Evolutionary conservation across 2,329 filamentous ascomycete genomes (phyloP).

Genomic region (Colletotrichum trifolii): DNA sequence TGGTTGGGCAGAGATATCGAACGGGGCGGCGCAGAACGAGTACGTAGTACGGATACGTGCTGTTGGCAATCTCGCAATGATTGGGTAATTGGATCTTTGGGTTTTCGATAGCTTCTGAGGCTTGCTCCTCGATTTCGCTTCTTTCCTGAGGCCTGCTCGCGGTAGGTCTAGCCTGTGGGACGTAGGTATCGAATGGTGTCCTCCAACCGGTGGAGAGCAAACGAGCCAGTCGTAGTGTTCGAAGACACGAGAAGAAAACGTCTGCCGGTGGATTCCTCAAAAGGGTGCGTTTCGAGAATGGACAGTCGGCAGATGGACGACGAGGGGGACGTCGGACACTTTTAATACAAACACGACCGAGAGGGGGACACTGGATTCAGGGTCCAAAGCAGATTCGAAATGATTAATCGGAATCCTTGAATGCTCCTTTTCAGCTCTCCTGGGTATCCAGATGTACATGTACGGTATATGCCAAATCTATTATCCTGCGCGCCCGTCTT

Average conservation of each 20-base stretch:
- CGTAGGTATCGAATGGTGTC: neutral
- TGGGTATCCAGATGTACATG: neutral
- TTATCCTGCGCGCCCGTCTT: neutral
- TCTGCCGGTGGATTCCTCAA: slow-evolving; percentile 1
- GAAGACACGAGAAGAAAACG: slow-evolving; percentile 9
- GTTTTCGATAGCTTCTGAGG: slow-evolving; percentile 23
- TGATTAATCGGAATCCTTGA: slow-evolving; percentile 25
- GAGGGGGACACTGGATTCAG: slow-evolving; percentile 3
- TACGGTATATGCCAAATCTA: slow-evolving; percentile 4
- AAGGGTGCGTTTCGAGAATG: slow-evolving; percentile 10
- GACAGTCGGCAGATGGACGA: slow-evolving; percentile 7
- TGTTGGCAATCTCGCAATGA: slow-evolving; percentile 4
- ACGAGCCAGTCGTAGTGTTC: slow-evolving; percentile 20
- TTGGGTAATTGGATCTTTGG: slow-evolving; percentile 5
- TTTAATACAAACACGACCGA: slow-evolving; percentile 20
- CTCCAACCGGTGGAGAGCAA: slow-evolving; percentile 26
- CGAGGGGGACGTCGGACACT: slow-evolving; percentile 9
- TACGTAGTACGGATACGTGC: slow-evolving; percentile 14
- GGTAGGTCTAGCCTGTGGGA: neutral
- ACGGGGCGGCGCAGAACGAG: neutral
- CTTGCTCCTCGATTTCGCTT: slow-evolving; percentile 20
- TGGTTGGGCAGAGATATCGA: slow-evolving; percentile 20
- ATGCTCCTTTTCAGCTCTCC: slow-evolving; percentile 2
- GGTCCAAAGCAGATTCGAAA: slow-evolving; percentile 22
- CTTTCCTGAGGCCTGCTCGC: slow-evolving; percentile 9